Base-by-base conservation (phyloP, 208 protist species). In the Leishmania martiniquensis region DNA sequence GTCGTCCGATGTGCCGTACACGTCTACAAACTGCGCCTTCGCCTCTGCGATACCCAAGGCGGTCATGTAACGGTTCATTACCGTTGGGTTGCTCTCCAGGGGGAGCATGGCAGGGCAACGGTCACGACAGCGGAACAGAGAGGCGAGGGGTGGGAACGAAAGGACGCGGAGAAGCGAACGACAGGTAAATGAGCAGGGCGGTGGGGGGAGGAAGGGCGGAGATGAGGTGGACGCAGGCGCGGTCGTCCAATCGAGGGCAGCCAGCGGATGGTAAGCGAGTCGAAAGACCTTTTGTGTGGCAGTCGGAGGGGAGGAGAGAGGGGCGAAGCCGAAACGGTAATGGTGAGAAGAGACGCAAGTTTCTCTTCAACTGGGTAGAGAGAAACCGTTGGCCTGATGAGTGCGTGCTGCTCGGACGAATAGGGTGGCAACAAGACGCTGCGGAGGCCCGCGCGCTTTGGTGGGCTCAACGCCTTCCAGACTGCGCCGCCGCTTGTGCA, bases 21-120 rank as follows among this genome's bases (percentile, higher is more conserved):
- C 96, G 74, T 99, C 98, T 44, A 87, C 82, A 73, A 99, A 98
- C 65, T 89, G 74, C 37, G 91, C 76, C 60, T 88, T 85, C 0
- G 88, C 73, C 0, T 89, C 74, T 10, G 13, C 51, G 7, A 98
- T 37, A 12, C 95, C 95, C 10, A 98, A 72, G 0, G 32, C 55
- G 13, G 39, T 42, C 29, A 97, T 59, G 78, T 98, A 98, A 1
- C 65, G 68, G 84, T 98, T 98, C 83, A 98, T 84, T 32, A 98
- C 93, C 1, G 97, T 94, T 32, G 98, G 98, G 75, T 98, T 99
- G 72, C 89, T 97, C 78, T 99, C 98, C 2, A 99, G 80, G 0
- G 98, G 97, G n/a, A 98, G 81, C 54, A 76, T 82, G 7, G 20
- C 47, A n/a, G n/a, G n/a, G n/a, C n/a, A n/a, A n/a, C n/a, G n/a